These are phyloP conservation scores for Lecanicillium sp. DNA, from an alignment of 2,329 filamentous ascomycete genomes.

Conservation along the genomic window DNA sequence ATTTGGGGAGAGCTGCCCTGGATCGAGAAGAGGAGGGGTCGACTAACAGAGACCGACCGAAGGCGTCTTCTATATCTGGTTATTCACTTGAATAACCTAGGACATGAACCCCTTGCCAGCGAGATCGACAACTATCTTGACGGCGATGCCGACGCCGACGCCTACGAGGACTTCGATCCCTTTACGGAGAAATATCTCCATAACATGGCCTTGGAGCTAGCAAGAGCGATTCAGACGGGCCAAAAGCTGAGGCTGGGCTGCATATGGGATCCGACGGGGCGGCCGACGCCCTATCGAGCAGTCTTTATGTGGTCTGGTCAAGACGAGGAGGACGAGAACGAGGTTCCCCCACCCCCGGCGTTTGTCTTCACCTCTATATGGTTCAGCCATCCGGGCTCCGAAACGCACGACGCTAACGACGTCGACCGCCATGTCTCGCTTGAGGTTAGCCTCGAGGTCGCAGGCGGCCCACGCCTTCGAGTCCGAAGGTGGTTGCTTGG, in stretches of 20 bases:
- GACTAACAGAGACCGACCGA: slow-evolving; percentile 11
- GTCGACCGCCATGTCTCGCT: slow-evolving; percentile 16
- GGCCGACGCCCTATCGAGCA: slow-evolving; percentile 7
- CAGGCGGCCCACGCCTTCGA: slow-evolving; percentile 10
- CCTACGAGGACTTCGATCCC: too few relatives aligned
- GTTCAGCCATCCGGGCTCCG: slow-evolving; percentile 7
- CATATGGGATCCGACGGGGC: slow-evolving; percentile 7
- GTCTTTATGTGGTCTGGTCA: slow-evolving; percentile 9
- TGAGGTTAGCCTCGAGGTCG: slow-evolving; percentile 7
- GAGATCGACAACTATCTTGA: slow-evolving; percentile 9
- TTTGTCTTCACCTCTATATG: slow-evolving; percentile 14
- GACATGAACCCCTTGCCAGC: slow-evolving; percentile 2
- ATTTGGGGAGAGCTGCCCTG: slow-evolving; percentile 8
- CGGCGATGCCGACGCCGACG: too few relatives aligned
- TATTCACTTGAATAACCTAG: neutral
- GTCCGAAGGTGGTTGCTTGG: slow-evolving; percentile 15
- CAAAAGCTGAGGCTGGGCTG: slow-evolving; percentile 11
- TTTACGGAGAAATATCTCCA: slow-evolving; percentile 13
- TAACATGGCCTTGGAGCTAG: slow-evolving; percentile 12
- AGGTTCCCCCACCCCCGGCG: slow-evolving; percentile 1
- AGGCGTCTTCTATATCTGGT: slow-evolving; percentile 11
- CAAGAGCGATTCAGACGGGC: slow-evolving; percentile 12
- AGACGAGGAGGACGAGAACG: neutral
- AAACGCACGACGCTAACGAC: slow-evolving; percentile 13
- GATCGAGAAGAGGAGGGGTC: slow-evolving; percentile 7